A percentile compares a stretch with the other conserved stretches of the same genome.
phyloP scores from a whole-genome alignment of 768 basidiomycete species.

The Suillus fuscotomentosus region DNA sequence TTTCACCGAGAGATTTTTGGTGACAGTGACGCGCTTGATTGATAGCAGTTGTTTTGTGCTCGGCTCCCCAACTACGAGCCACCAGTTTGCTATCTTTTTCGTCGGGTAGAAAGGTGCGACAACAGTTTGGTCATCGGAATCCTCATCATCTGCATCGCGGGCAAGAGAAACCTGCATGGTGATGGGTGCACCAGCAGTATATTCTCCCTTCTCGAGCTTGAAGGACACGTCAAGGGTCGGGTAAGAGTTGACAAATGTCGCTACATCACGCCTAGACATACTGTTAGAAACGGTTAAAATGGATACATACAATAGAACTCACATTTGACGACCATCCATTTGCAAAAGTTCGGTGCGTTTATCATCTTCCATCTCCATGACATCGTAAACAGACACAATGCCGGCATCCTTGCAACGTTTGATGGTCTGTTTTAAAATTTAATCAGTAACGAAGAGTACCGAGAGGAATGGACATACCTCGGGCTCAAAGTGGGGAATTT shows the following conservation, averaged over 20 bases:
- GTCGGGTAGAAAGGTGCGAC: conserved; percentile 93
- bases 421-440: conserved; percentile 51
- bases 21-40: conserved; percentile 83
- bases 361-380: conserved; percentile 98
- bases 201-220: conserved; percentile 83
- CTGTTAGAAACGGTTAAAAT: neutral
- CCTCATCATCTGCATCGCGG: conserved; percentile 79
- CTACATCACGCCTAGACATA: conserved; percentile 79
- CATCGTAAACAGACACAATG: conserved; percentile 90
- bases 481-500: conserved; percentile 94
- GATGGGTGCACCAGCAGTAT: conserved; percentile 85
- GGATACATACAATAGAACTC: conserved; percentile 29
- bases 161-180: conserved; percentile 74
- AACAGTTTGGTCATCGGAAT: conserved; percentile 72
- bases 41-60: conserved; percentile 77
- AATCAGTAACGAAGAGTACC: neutral
- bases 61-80: conserved; percentile 92
- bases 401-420: conserved; percentile 80
- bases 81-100: conserved; percentile 95
- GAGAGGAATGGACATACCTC: conserved; percentile 50
- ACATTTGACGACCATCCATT: conserved; percentile 89
- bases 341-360: conserved; percentile 77
- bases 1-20: conserved; percentile 70
- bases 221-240: conserved; percentile 92
- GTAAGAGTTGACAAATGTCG: conserved; percentile 94